A percentile compares a stretch with the other conserved stretches of the same genome.
Conservation (phyloP, 73 alveolate species). For the Effrenium voratum region DNA sequence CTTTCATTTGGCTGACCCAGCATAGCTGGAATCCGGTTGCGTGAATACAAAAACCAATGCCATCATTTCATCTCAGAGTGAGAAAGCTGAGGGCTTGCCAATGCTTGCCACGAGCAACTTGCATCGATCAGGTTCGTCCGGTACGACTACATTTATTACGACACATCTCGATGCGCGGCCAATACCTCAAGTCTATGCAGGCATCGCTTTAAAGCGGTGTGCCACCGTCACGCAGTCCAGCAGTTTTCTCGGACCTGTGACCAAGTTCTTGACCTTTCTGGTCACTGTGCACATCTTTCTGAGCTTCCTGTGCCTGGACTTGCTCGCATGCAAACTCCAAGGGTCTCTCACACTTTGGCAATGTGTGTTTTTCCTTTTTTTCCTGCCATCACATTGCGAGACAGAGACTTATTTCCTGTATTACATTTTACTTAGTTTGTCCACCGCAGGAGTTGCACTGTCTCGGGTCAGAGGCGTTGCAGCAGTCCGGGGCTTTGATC, state of each 20-base stretch:
- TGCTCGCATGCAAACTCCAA: background rate
- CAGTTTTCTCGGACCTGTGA: background rate
- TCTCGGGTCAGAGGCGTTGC: constrained; percentile 77
- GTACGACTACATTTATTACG: constrained; percentile 91
- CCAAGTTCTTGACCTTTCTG: constrained; percentile 79
- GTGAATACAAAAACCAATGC: too few species aligned
- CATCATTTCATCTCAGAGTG: too few species aligned
- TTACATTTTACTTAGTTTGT: too few species aligned
- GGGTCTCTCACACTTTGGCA: background rate
- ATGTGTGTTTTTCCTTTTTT: background rate
- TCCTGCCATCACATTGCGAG: background rate
- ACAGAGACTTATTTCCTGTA: too few species aligned
- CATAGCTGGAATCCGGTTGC: too few species aligned
- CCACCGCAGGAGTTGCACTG: constrained; percentile 83
- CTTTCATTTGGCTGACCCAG: too few species aligned
- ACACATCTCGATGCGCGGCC: constrained; percentile 85
- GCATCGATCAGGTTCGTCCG: constrained; percentile 66
- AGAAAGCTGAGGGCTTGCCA: too few species aligned
- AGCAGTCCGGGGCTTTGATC: constrained; percentile 18
- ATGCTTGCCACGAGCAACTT: too few species aligned
- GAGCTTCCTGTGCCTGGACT: constrained; percentile 83
- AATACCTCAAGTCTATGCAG: background rate
- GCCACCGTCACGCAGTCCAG: too few species aligned
- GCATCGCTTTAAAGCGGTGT: background rate
- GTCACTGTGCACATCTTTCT: constrained; percentile 93